Evolutionary conservation across 2,329 filamentous ascomycete genomes (phyloP), one percentile per base, ranked within the genome.

Genomic region (Tolypocladium cylindrosporum): DNA sequence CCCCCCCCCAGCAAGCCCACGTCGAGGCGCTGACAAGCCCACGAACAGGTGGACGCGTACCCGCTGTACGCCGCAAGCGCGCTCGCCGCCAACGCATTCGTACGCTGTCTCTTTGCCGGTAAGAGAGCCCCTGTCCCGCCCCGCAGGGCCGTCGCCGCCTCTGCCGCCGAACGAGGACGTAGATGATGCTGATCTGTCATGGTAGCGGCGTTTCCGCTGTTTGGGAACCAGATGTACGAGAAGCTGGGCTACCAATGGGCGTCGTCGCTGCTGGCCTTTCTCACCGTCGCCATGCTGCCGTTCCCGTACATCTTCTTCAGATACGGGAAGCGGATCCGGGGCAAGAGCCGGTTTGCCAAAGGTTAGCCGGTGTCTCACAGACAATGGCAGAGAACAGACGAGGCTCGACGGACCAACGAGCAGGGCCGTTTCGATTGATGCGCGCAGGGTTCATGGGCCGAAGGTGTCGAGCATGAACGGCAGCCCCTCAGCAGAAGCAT

Each of bases 71-170:
- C 88, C 34, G 89, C 89, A 53, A 86, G 81, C 59, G 90, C 91
- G 4, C 79, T 96, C 71, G 90, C 91, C 14, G 90, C 91, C 51
- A 94, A 96, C 67, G 88, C 87, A 53, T 90, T 94, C 69, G 82
- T 88, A 58, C 82, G 92, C 56, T 91, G 87, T 62, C 78, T 80
- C 24, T 94, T 95, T 75, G 91, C 88, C 60, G 79, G 80, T 82
- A 66, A 73, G 79, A 9, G 3, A 48, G 45, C 24, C 24, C 13
- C 16, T 4, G 42, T 31, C 24, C 24, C 24, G 52, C 27, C 31
- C 19, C 41, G 21, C 48, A n/a, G 31, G 31, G 31, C 31, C 31
- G 31, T 16, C 13, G 37, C 5, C 16, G 37, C 37, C 14, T 48
- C 42, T n/a, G 48, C 39, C 19, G 40, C 39, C 16, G 51, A 39